Evolutionary conservation across 495 filamentous ascomycete genomes (phyloP), one percentile per base, ranked within the genome.

Genomic region (Neurospora sp.): DNA sequence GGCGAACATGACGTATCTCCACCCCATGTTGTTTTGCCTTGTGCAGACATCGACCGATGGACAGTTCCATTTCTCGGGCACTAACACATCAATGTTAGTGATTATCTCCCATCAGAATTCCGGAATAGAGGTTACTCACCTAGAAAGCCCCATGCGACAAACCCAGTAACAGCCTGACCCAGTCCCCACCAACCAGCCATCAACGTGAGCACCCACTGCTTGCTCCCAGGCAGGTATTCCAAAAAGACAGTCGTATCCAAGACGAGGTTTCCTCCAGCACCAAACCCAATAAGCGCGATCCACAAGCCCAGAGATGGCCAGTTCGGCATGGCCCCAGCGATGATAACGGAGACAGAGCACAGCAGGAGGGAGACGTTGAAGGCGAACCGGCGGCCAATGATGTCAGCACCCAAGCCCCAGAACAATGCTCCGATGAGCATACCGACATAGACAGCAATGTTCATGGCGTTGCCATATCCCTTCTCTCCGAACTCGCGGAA

Each of bases 141-240:
- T 71, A 95, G 77, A 39, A 94, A 85, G 0, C 90, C 91, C 93
- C 93, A 95, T 27, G 91, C 93, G 23, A 94, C 86, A 73, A 93
- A 85, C 4, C 87, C 92, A 0, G 92, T 90, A 48, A 94, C 79
- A 42, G 90, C 85, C 77, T 85, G 91, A 6, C 92, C 92, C 54
- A 94, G 79, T 6, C 92, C 92, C 93, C 93, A 96, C 85, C 92
- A 92, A 39, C 90, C 84, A 2, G 92, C 92, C 76, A 95, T 83
- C 16, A 92, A 81, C 0, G 92, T 95, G 40, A 95, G 81, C 10
- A 93, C 85, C 81, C 90, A 94, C 80, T 94, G 92, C 82, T 93
- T 91, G 40, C 86, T 87, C 18, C 88, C 88, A 0, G 93, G 93
- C 3, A 95, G 80, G 76, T 92, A 94, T 77, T 96, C 93, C 38